phyloP scores from a whole-genome alignment of 2,329 filamentous ascomycete genomes.

The Metarhizium brunneum region DNA sequence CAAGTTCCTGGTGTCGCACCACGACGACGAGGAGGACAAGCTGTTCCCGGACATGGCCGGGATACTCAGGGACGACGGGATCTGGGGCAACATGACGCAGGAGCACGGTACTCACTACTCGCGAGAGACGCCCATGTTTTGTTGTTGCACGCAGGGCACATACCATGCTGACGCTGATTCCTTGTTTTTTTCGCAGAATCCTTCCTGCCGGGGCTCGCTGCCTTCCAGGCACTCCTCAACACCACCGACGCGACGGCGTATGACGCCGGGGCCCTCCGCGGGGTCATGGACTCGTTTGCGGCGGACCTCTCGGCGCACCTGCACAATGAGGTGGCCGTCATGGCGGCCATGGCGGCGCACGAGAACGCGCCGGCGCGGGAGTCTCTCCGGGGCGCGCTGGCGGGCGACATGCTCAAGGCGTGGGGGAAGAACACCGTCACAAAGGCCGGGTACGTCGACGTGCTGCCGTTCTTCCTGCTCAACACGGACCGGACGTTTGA shows the following conservation, averaged over 20 bases:
- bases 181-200: conserved; percentile 23
- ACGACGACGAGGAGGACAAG: conserved; percentile 48
- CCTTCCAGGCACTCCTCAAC: conserved; percentile 43
- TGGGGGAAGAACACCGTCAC: conserved; percentile 57
- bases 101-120: conserved; percentile 37
- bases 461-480: conserved; percentile 55
- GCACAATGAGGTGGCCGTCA: conserved; percentile 44
- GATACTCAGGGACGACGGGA: conserved; percentile 36
- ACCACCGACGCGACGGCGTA: conserved; percentile 27
- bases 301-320: conserved; percentile 44
- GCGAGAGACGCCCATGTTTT: too few relatives aligned
- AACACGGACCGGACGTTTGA: conserved; percentile 53
- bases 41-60: conserved; percentile 47
- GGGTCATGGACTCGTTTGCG: conserved; percentile 42
- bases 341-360: conserved; percentile 39
- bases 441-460: conserved; percentile 49
- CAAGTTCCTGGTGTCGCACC: conserved; percentile 50
- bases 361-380: conserved; percentile 39
- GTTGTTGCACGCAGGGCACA: too few relatives aligned
- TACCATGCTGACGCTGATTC: neutral
- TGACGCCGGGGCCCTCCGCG: conserved; percentile 28
- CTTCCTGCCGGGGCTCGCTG: conserved; percentile 41
- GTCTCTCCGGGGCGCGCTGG: conserved; percentile 33
- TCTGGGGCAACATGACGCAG: conserved; percentile 43
- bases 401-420: conserved; percentile 42